Conservation (phyloP, 352 stramenopile genomes). For the Phytophthora macrochlamydospora region DNA sequence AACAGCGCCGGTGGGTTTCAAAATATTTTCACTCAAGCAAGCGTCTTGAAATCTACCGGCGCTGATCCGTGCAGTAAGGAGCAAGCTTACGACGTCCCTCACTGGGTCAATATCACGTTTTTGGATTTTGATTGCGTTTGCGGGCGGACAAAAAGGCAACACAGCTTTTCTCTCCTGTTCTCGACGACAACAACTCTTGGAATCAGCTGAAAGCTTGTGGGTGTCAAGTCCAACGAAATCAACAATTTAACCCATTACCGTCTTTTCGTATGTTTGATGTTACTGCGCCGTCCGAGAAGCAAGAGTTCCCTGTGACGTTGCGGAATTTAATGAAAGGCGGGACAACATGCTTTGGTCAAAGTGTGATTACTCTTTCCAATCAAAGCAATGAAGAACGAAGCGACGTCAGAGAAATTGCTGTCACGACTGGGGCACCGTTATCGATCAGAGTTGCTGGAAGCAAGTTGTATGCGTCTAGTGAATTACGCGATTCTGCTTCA, state of each 20-base stretch:
- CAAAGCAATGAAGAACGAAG: slow-evolving; percentile 9
- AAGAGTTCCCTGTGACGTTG: slow-evolving; percentile 58
- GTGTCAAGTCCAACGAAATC: slow-evolving; percentile 51
- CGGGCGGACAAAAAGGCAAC: slow-evolving; percentile 7
- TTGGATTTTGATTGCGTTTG: slow-evolving; percentile 82
- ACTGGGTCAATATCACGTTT: slow-evolving; percentile 94
- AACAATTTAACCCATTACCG: slow-evolving; percentile 62
- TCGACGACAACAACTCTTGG: slow-evolving; percentile 8
- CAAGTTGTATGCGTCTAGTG: slow-evolving; percentile 25
- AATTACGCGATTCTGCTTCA: slow-evolving; percentile 25
- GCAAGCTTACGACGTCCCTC: slow-evolving; percentile 90
- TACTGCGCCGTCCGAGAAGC: slow-evolving; percentile 49
- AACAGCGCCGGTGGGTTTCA: slow-evolving; percentile 10
- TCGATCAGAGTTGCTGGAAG: slow-evolving; percentile 7
- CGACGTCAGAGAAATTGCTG: slow-evolving; percentile 4
- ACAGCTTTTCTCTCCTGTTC: background rate
- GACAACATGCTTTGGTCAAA: slow-evolving; percentile 4
- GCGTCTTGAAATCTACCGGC: background rate
- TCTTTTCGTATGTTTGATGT: slow-evolving; percentile 80
- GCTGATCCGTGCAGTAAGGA: background rate
- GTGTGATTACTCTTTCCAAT: background rate
- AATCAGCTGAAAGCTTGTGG: slow-evolving; percentile 33
- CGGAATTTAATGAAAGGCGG: slow-evolving; percentile 49
- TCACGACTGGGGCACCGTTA: slow-evolving; percentile 6
- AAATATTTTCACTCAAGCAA: slow-evolving; percentile 14